These are phyloP conservation scores for Neurospora hispaniola DNA, from an alignment of 495 filamentous ascomycete species.

Conservation along the genomic window DNA sequence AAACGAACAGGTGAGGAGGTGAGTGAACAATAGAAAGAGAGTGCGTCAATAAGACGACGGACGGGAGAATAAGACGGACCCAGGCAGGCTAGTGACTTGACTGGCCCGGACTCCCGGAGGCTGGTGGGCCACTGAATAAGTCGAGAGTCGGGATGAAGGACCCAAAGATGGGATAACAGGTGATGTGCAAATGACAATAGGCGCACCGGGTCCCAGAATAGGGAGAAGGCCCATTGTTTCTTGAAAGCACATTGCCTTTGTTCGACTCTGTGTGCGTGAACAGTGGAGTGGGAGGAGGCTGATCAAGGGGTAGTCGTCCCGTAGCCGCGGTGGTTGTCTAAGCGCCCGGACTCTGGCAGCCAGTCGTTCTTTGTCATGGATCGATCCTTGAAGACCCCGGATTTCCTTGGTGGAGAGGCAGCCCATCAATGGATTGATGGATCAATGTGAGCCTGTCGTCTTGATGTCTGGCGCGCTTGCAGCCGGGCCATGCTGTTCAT, in stretches of 20 bases:
- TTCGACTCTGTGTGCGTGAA: neutral
- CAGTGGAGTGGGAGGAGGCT: neutral
- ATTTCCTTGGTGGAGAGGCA: neutral
- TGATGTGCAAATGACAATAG: neutral
- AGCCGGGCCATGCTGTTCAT: neutral
- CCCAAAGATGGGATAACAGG: neutral
- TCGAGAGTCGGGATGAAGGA: neutral
- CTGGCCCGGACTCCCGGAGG: slow-evolving; percentile 1
- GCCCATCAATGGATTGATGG: neutral
- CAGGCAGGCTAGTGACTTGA: neutral
- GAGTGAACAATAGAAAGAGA: slow-evolving; percentile 14
- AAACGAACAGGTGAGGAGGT: neutral
- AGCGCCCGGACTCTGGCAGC: slow-evolving; percentile 5
- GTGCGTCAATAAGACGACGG: neutral
- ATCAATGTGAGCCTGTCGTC: neutral
- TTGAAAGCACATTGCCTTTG: neutral
- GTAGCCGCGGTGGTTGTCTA: slow-evolving; percentile 3
- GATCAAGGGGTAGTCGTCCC: neutral
- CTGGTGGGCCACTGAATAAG: neutral
- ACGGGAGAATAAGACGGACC: slow-evolving; percentile 5
- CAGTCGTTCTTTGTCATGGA: slow-evolving; percentile 5
- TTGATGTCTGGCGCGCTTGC: neutral
- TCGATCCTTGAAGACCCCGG: neutral
- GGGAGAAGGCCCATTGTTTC: neutral
- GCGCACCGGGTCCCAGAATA: neutral